These are phyloP conservation scores for Globisporangium orthogonon DNA, from an alignment of 352 stramenopile species.

Conservation along the genomic window DNA sequence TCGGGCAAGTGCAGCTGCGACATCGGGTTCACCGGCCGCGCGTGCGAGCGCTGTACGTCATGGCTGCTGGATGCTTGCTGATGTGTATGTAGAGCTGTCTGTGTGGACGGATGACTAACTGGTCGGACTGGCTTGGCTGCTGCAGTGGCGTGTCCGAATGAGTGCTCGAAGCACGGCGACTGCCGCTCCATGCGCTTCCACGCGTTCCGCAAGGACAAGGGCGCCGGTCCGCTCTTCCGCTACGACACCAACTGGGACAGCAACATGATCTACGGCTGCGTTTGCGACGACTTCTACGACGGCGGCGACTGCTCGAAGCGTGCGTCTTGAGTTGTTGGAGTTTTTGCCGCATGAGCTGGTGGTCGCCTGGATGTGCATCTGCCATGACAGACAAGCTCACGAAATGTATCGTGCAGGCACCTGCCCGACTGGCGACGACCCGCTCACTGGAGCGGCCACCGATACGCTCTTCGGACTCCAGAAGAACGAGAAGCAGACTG, in stretches of 20 bases:
- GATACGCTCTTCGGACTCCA: slow-evolving; percentile 65
- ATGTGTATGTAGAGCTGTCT: too few species aligned
- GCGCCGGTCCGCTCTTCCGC: slow-evolving; percentile 30
- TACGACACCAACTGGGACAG: slow-evolving; percentile 79
- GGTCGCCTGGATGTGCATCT: not conserved
- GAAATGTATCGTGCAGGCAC: slow-evolving; percentile 17
- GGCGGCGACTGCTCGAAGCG: slow-evolving; percentile 84
- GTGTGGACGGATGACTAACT: not conserved
- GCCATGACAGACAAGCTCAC: not conserved
- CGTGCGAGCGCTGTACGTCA: slow-evolving; percentile 70
- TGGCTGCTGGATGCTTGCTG: not conserved
- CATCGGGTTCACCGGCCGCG: slow-evolving; percentile 59
- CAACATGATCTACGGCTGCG: slow-evolving; percentile 85
- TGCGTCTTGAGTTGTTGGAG: slow-evolving; percentile 12
- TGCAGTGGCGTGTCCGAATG: slow-evolving; percentile 57
- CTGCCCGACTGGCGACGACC: slow-evolving; percentile 59
- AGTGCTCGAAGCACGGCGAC: slow-evolving; percentile 60
- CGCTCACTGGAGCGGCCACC: slow-evolving; percentile 54
- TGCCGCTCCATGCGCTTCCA: slow-evolving; percentile 67
- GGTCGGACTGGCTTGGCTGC: not conserved
- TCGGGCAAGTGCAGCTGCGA: slow-evolving; percentile 73
- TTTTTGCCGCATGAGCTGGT: not conserved
- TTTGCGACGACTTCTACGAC: slow-evolving; percentile 78
- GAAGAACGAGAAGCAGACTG: slow-evolving; percentile 78
- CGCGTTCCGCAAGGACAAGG: slow-evolving; percentile 53